Conservation (phyloP, 73 alveolate genomes). For the Tetrahymena malaccensis region DNA sequence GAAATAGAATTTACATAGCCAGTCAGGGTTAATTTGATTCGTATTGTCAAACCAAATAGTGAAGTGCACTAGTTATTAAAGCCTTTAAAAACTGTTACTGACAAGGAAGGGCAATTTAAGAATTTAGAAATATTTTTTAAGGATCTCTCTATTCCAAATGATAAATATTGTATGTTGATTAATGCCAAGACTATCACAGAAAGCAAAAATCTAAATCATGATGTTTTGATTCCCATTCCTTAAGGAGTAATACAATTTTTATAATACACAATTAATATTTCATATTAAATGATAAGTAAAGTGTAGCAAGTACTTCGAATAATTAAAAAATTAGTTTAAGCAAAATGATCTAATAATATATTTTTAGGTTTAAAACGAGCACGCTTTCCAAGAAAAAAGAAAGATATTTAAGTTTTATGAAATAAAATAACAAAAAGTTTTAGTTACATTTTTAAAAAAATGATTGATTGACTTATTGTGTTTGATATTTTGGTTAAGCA, state of each 20-base stretch:
- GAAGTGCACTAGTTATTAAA: not conserved
- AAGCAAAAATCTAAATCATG: not conserved
- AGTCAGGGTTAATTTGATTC: not conserved
- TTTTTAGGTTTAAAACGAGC: not conserved
- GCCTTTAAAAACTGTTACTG: not conserved
- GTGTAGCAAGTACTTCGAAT: not conserved
- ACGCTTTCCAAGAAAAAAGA: not conserved
- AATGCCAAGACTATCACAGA: not conserved
- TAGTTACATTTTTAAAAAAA: not conserved
- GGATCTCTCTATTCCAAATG: not conserved
- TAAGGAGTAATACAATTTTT: not conserved
- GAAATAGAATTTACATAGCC: not conserved
- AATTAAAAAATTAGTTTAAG: not conserved
- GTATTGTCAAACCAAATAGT: not conserved
- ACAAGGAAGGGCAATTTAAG: not conserved
- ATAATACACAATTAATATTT: not conserved
- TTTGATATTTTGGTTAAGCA: not conserved
- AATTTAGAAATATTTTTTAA: not conserved
- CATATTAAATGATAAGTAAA: not conserved
- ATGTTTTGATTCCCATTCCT: not conserved
- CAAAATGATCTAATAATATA: not conserved
- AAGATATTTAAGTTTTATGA: not conserved
- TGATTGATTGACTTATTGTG: not conserved
- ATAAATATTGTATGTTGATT: not conserved
- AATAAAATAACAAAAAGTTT: too few relatives aligned